phyloP scores from a whole-genome alignment of 495 filamentous ascomycete species.

The Melanomma pulvis-pyrius region DNA sequence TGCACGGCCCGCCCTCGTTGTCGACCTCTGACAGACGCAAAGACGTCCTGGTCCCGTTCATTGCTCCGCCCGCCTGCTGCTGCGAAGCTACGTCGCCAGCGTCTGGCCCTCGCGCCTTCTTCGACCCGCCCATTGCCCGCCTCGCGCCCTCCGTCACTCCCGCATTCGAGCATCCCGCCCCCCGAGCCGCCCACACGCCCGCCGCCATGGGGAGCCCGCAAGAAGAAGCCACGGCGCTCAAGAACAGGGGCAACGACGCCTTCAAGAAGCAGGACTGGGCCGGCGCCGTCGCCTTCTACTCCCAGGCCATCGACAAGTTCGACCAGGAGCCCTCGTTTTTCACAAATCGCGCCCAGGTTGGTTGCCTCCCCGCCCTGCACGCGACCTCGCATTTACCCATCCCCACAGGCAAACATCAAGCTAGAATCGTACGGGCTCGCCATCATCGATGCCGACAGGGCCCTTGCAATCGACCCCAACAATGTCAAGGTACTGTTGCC shows the following conservation, averaged over 20 bases:
- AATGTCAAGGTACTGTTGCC: conserved; percentile 71
- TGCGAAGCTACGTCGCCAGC: not conserved
- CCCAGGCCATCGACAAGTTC: conserved; percentile 84
- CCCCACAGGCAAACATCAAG: conserved; percentile 83
- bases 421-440: conserved; percentile 92
- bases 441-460: conserved; percentile 88
- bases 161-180: not conserved
- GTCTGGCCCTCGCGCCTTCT: conserved; percentile 7
- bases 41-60: too few species aligned
- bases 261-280: conserved; percentile 89
- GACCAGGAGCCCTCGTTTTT: conserved; percentile 85
- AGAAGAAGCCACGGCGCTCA: conserved; percentile 76
- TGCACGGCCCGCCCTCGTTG: not conserved
- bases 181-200: not conserved
- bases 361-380: conserved; percentile 37
- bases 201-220: conserved; percentile 50
- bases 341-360: conserved; percentile 90
- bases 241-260: conserved; percentile 92
- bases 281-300: conserved; percentile 81
- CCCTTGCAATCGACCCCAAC: conserved; percentile 84
- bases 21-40: too few species aligned
- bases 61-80: not conserved
- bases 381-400: conserved; percentile 11
- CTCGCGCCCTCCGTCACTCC: not conserved
- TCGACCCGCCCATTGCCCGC: not conserved